phyloP scores from a whole-genome alignment of 768 basidiomycete species.

The Psilocybe tampanensis region DNA sequence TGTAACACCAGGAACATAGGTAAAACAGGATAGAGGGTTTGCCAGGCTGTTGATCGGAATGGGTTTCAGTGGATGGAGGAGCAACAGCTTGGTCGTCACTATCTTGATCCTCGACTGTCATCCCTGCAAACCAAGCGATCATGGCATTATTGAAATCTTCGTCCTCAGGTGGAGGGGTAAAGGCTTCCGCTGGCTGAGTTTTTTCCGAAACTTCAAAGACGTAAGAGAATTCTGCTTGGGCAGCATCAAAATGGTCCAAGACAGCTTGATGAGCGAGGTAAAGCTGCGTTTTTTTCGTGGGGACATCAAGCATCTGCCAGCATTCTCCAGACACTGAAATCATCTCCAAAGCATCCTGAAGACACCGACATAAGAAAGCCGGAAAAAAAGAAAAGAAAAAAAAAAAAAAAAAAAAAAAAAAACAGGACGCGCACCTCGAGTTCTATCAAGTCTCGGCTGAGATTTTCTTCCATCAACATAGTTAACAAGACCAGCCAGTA shows the following conservation, averaged over 20 bases:
- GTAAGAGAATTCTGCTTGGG: conserved; percentile 47
- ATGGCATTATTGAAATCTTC: too few species aligned
- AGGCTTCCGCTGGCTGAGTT: conserved; percentile 21
- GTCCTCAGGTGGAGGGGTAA: conserved; percentile 13
- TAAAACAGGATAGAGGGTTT: too few species aligned
- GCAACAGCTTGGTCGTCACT: too few species aligned
- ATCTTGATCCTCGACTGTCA: too few species aligned
- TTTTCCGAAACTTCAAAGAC: conserved; percentile 39
- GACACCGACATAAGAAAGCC: background rate
- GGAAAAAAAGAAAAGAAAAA: background rate
- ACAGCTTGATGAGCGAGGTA: conserved; percentile 55
- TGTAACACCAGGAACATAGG: too few species aligned
- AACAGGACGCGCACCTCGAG: conserved; percentile 42
- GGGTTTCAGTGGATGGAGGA: too few species aligned
- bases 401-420: background rate
- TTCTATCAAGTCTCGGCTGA: conserved; percentile 51
- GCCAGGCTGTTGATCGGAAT: too few species aligned
- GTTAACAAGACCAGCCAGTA: conserved; percentile 62
- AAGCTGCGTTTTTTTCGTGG: conserved; percentile 51
- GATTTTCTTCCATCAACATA: conserved; percentile 51
- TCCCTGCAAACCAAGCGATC: too few species aligned
- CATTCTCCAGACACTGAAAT: conserved; percentile 57
- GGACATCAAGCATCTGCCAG: conserved; percentile 44
- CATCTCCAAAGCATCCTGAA: conserved; percentile 39
- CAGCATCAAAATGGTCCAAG: conserved; percentile 45